phyloP scores from a whole-genome alignment of 1,139 yeast species.

The Geotrichum candidum region DNA sequence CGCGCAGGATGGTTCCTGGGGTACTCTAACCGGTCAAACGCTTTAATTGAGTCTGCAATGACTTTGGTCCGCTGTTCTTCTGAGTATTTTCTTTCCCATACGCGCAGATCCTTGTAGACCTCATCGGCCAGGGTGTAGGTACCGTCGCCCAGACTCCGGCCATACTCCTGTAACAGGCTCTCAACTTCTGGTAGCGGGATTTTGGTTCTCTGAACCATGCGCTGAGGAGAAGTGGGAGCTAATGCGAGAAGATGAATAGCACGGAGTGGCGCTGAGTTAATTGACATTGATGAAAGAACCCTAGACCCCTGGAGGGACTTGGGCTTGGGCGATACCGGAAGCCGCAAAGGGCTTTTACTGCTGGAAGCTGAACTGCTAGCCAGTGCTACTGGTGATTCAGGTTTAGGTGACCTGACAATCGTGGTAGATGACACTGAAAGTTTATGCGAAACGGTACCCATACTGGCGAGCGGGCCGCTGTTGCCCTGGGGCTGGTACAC shows the following conservation, averaged over 20 bases:
- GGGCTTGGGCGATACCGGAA: constrained; percentile 8
- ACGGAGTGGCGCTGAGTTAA: constrained; percentile 29
- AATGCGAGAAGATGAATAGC: constrained; percentile 36
- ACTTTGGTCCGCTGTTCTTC: constrained; percentile 31
- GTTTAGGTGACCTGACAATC: not conserved
- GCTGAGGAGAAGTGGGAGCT: constrained; percentile 26
- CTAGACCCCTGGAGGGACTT: constrained; percentile 19
- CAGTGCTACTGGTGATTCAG: not conserved
- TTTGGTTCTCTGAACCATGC: constrained; percentile 31
- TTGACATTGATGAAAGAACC: constrained; percentile 27
- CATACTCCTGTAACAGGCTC: constrained; percentile 30
- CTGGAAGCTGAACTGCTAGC: not conserved
- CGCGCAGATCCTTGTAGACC: constrained; percentile 32
- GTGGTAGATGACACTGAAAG: constrained; percentile 17
- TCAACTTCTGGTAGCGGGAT: constrained; percentile 28
- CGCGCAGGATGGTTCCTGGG: constrained; percentile 33
- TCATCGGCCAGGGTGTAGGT: constrained; percentile 27
- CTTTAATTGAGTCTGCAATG: constrained; percentile 28
- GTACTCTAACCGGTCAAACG: constrained; percentile 31
- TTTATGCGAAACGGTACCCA: constrained; percentile 26
- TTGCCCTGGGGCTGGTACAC: constrained; percentile 2
- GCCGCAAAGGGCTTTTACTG: not conserved
- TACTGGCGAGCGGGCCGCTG: constrained; percentile 15
- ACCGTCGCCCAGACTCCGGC: constrained; percentile 14
- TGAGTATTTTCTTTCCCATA: constrained; percentile 38